Conservation (phyloP, 1,284 basidiomycete species). For the Pseudozyma hubeiensis region DNA sequence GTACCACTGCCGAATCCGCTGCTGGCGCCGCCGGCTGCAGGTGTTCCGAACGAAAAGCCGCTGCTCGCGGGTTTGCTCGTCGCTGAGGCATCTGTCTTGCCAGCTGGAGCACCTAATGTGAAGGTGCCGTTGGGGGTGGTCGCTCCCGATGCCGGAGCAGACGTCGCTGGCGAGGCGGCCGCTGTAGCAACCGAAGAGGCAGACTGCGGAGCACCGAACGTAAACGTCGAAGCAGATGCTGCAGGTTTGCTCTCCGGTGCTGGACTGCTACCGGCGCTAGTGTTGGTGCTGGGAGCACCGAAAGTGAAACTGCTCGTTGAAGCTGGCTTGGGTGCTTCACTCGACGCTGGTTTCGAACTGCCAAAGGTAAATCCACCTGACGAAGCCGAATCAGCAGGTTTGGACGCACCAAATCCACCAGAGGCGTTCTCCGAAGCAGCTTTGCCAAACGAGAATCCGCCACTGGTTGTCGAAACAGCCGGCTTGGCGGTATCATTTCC, state of each 20-base stretch:
- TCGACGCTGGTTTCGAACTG: neutral
- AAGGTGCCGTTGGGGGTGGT: constrained; percentile 25
- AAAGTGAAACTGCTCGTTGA: constrained; percentile 24
- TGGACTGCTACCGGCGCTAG: constrained; percentile 14
- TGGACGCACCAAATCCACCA: constrained; percentile 13
- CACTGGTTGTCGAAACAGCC: constrained; percentile 6
- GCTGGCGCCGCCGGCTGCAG: neutral
- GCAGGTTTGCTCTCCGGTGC: constrained; percentile 13
- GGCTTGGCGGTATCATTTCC: constrained; percentile 26
- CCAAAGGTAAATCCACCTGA: constrained; percentile 34
- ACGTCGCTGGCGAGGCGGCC: constrained; percentile 21
- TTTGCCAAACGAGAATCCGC: constrained; percentile 50
- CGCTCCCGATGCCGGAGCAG: constrained; percentile 12
- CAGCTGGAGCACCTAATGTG: constrained; percentile 19
- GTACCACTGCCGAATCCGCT: constrained; percentile 11
- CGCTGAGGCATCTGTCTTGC: neutral
- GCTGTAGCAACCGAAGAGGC: constrained; percentile 11
- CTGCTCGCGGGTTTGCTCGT: constrained; percentile 5
- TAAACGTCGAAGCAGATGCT: constrained; percentile 12
- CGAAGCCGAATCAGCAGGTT: constrained; percentile 4
- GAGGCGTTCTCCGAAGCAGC: constrained; percentile 17
- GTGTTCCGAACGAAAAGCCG: constrained; percentile 26
- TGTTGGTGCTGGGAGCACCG: constrained; percentile 15
- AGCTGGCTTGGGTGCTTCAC: constrained; percentile 12
- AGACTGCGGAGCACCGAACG: constrained; percentile 16